Percentiles rank a stretch among this genome's conserved stretches.
Conservation (phyloP, 106 monocot species). For the Gastrodia elata region DNA sequence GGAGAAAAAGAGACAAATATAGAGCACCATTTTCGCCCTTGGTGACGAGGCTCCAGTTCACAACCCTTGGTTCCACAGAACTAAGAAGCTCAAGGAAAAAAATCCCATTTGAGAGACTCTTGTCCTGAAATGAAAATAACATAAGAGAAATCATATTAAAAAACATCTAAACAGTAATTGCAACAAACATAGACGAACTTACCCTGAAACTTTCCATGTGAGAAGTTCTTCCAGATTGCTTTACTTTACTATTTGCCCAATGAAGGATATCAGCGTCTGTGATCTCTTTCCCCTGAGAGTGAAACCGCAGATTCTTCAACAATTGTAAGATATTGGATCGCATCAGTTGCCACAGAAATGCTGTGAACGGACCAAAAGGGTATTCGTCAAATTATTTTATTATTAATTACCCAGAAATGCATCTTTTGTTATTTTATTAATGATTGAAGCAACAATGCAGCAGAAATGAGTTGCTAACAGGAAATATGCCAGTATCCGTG, state of each 20-base stretch:
- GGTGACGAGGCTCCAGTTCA: constrained; percentile 61
- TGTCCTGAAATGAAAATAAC: constrained; percentile 41
- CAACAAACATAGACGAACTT: neutral
- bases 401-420: neutral
- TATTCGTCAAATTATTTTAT: neutral
- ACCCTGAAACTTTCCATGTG: constrained; percentile 92
- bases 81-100: constrained; percentile 71
- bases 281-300: constrained; percentile 83
- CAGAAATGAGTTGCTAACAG: neutral
- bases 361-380: constrained; percentile 29
- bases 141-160: neutral
- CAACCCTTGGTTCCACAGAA: constrained; percentile 50
- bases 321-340: constrained; percentile 90
- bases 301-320: constrained; percentile 76
- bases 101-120: constrained; percentile 38
- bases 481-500: neutral
- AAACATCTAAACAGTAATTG: neutral
- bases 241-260: constrained; percentile 89
- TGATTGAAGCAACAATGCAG: neutral
- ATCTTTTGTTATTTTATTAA: neutral
- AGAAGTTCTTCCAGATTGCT: constrained; percentile 51
- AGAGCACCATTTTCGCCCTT: constrained; percentile 49
- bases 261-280: constrained; percentile 80
- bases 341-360: constrained; percentile 96
- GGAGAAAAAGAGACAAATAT: neutral